phyloP scores from a whole-genome alignment of 306 rosid species.

The Lagenaria siceraria region DNA sequence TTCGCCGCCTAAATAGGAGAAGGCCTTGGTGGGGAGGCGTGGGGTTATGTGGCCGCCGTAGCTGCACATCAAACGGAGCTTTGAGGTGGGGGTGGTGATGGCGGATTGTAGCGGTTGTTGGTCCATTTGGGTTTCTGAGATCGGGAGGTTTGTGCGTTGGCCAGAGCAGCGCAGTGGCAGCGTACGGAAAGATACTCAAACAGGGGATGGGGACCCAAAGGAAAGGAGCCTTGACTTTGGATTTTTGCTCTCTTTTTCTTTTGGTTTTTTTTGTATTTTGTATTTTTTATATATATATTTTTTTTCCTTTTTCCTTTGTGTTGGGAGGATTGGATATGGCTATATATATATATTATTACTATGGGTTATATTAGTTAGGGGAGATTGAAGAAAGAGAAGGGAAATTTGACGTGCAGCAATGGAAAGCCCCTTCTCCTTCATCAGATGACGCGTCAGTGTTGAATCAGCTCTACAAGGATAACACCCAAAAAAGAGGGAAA shows the following conservation, averaged over 20 bases:
- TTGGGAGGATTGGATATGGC: not conserved
- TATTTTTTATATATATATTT: not conserved
- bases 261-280: not conserved
- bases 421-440: not conserved
- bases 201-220: not conserved
- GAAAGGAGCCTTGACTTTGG: not conserved
- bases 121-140: conserved; percentile 18
- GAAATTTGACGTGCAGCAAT: not conserved
- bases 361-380: too few species aligned
- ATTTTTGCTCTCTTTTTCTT: not conserved
- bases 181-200: not conserved
- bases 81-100: not conserved
- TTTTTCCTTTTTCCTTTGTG: not conserved
- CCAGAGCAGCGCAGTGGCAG: not conserved
- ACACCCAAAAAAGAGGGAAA: too few species aligned
- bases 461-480: not conserved
- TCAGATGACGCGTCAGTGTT: not conserved
- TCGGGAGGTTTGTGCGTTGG: not conserved
- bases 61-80: conserved; percentile 59
- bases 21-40: conserved; percentile 25
- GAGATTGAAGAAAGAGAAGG: too few species aligned
- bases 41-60: conserved; percentile 42
- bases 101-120: conserved; percentile 1
- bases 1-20: conserved; percentile 51
- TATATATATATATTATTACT: too few species aligned